Base-by-base conservation (phyloP, 23 red algal species). In the Gracilaria gracilis region DNA sequence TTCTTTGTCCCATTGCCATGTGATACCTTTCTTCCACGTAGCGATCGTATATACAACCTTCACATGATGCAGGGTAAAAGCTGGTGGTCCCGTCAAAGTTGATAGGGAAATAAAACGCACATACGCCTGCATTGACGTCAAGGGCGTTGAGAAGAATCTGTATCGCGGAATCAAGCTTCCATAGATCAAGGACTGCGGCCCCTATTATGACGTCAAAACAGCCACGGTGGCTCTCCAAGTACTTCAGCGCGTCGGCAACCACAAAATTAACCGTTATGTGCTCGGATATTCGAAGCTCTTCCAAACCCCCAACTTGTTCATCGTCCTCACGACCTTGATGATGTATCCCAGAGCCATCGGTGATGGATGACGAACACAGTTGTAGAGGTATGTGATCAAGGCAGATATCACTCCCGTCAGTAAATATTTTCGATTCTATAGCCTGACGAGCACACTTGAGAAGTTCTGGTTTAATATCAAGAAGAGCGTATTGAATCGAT, bases 11-110 rank as follows among this genome's bases (percentile, higher is more conserved):
- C 78, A 80, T 84, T 37, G 38, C 90, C 0, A 38, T 23, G 72
- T 84, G 81, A 37, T 55, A 84, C 23, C 37, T 67, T 47, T 61
- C 66, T 23, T 86, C 80, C n/a, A 85, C 72, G 4, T 28, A 28
- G 7, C 54, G 36, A 57, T 86, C 90, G 48, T 53, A 65, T 35
- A 17, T 25, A 53, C n/a, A 23, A 57, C 81, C 90, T 57, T 80
- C 90, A 19, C 55, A 77, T 29, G 90, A 86, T 17, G 64, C 42
- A n/a, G 90, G 90, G 36, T 78, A 85, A 39, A 93, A 85, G 55
- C 69, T 80, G 46, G 90, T 93, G 15, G 76, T 81, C 13, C 90
- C 90, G 72, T 93, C 90, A 79, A 93, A 93, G 40, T 85, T 93
- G 53, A 93, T 67, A 7, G 90, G 90, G 27, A 86, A 85, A 27